Evolutionary conservation across 805 yeast genomes (phyloP), one percentile per base, ranked within the genome.

Genomic region (Kodamaea neixiangensis): DNA sequence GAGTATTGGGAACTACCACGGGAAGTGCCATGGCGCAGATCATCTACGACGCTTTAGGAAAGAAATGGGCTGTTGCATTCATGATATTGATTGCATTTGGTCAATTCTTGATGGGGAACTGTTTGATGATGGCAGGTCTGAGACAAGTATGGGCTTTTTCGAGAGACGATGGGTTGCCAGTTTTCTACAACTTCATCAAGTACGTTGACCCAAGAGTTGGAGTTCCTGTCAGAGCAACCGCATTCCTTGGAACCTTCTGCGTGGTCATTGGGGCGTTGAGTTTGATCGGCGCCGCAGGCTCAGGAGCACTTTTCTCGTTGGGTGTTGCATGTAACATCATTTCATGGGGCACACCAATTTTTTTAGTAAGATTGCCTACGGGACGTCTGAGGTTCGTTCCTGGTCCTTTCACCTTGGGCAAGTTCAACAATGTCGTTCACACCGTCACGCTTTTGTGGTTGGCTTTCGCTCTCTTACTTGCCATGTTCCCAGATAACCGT

Each of bases 111-210:
- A 85, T 85, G 89, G 86, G 87, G 14, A 75, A 81, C 19, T 81
- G 86, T 2, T 76, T 80, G 49, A 69, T 83, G 44, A 76, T 83
- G 44, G 89, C 89, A 9, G 77, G 80, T 5, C 83, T 88, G 4
- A 78, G 91, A 65, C 90, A 85, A 64, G 75, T 83, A 46, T 86
- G 87, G 83, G 89, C 90, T 1, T 83, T 85, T 65, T 83, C 89
- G 38, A 79, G 93, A 69, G 93, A 86, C 64, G 83, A 85, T 58
- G 91, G 90, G 13, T 73, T 86, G 50, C 92, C 92, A 7, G 71
- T 83, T 54, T 76, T 85, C 11, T 66, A 73, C 39, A 63, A 61
- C 56, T 71, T 71, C 60, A 75, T 86, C 54, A 81, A 83, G 56
- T 78, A 71, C 41, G 87, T 87, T 41, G 72, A 86, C 59, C 72